These are phyloP conservation scores for Metschnikowia amazonensis DNA, from an alignment of 805 yeast species.

Conservation along the genomic window DNA sequence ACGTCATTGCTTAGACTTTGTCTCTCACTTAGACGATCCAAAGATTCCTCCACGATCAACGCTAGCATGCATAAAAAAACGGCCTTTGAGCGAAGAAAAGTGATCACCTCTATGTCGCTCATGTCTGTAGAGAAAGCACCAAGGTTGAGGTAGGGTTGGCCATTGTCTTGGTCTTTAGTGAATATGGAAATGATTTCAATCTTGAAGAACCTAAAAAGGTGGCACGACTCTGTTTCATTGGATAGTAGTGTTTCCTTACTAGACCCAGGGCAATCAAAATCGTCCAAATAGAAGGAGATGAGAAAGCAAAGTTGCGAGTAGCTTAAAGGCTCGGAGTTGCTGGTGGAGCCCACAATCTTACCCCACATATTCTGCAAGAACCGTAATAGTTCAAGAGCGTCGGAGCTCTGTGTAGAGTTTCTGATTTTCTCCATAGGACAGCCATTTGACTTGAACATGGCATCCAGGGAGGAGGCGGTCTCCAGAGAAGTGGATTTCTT, in stretches of 20 bases:
- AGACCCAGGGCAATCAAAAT: slow-evolving; percentile 5
- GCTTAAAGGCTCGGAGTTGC: slow-evolving; percentile 21
- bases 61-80: slow-evolving; percentile 29
- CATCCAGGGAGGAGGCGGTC: neutral
- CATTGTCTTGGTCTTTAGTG: slow-evolving; percentile 17
- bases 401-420: slow-evolving; percentile 7
- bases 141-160: slow-evolving; percentile 9
- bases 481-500: neutral
- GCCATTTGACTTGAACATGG: neutral
- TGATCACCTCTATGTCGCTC: slow-evolving; percentile 18
- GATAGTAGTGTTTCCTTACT: slow-evolving; percentile 1
- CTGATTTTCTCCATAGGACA: neutral
- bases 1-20: slow-evolving; percentile 1
- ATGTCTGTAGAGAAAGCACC: slow-evolving; percentile 11
- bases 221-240: slow-evolving; percentile 21
- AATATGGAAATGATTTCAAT: slow-evolving; percentile 22
- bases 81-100: slow-evolving; percentile 23
- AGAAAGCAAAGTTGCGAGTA: slow-evolving; percentile 26
- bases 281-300: slow-evolving; percentile 28
- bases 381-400: slow-evolving; percentile 16
- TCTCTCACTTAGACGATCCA: slow-evolving; percentile 15
- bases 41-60: slow-evolving; percentile 30
- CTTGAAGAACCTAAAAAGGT: slow-evolving; percentile 25
- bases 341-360: slow-evolving; percentile 17
- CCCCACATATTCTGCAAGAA: slow-evolving; percentile 29